Conservation (phyloP, 2,329 filamentous ascomycete genomes). For the Fusarium anthophilum region DNA sequence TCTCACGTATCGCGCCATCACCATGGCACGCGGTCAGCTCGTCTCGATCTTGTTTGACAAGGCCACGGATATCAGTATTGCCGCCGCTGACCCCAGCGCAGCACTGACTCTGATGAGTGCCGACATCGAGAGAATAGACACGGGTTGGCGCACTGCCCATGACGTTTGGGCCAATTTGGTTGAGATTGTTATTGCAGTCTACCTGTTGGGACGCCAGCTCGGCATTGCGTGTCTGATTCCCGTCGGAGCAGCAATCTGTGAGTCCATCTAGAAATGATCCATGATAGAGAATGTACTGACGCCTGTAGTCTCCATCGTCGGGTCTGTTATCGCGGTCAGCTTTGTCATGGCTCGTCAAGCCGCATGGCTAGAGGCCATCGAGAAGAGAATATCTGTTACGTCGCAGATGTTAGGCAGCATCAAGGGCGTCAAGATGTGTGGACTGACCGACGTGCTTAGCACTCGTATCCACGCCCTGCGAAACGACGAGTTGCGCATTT, state of each 20-base stretch:
- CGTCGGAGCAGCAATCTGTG: slow-evolving; percentile 27
- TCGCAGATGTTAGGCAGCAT: slow-evolving; percentile 43
- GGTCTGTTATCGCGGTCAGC: slow-evolving; percentile 37
- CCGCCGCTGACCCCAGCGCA: slow-evolving; percentile 47
- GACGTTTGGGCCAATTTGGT: slow-evolving; percentile 54
- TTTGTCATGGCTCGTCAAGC: slow-evolving; percentile 41
- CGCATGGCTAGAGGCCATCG: slow-evolving; percentile 43
- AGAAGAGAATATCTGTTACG: slow-evolving; percentile 42
- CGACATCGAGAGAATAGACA: slow-evolving; percentile 54
- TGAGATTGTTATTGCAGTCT: slow-evolving; percentile 56
- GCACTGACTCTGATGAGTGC: slow-evolving; percentile 57
- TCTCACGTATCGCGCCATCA: slow-evolving; percentile 41
- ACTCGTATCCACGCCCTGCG: slow-evolving; percentile 15
- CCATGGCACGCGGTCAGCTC: slow-evolving; percentile 46
- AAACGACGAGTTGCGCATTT: slow-evolving; percentile 14
- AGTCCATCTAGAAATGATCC: background rate
- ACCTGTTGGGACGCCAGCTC: slow-evolving; percentile 53
- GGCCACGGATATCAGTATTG: slow-evolving; percentile 41
- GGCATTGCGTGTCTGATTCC: slow-evolving; percentile 24
- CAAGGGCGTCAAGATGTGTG: slow-evolving; percentile 48
- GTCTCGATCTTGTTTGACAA: slow-evolving; percentile 42
- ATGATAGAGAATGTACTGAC: too few species aligned
- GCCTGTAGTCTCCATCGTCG: slow-evolving; percentile 28
- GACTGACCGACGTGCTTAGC: slow-evolving; percentile 32
- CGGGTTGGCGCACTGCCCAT: slow-evolving; percentile 50